Evolutionary conservation across 495 filamentous ascomycete species (phyloP).

Genomic region (Penicilliopsis zonata): DNA sequence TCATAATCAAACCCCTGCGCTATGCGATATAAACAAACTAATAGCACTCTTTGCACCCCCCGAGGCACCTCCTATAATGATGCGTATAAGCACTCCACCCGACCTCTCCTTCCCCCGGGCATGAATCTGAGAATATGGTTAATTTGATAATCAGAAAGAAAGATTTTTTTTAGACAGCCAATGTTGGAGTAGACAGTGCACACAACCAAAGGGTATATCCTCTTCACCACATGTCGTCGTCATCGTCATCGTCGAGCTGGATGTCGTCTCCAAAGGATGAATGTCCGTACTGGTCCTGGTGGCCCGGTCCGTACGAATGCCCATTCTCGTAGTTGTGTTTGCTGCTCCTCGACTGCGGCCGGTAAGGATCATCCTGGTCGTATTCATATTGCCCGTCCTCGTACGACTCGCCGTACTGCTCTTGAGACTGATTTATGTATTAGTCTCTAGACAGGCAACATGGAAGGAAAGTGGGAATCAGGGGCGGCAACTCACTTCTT

Average conservation of each 20-base stretch:
- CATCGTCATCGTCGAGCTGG: conserved; percentile 37
- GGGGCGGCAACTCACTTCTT: conserved; percentile 55
- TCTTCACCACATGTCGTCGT: conserved; percentile 45
- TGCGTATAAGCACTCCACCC: no score
- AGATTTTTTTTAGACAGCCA: no score
- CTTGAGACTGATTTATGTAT: conserved; percentile 32
- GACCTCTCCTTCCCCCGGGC: no score
- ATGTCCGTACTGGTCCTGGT: conserved; percentile 34
- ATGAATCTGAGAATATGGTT: no score
- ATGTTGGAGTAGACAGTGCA: no score
- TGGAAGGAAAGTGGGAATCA: background rate
- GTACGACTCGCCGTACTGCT: conserved; percentile 40
- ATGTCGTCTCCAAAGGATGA: conserved; percentile 38
- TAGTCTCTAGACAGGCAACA: background rate
- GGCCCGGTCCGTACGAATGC: conserved; percentile 29
- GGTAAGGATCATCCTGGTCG: conserved; percentile 38
- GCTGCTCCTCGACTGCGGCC: conserved; percentile 38
- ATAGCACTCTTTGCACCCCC: no score
- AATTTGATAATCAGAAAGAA: no score
- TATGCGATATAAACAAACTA: no score
- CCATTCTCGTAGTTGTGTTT: conserved; percentile 39
- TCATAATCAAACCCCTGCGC: no score
- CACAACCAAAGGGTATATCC: no score
- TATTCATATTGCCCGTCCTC: conserved; percentile 49
- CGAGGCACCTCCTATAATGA: no score